These are phyloP conservation scores for Tolypocladium ovalisporum DNA, from an alignment of 2,329 filamentous ascomycete genomes.

Conservation along the genomic window DNA sequence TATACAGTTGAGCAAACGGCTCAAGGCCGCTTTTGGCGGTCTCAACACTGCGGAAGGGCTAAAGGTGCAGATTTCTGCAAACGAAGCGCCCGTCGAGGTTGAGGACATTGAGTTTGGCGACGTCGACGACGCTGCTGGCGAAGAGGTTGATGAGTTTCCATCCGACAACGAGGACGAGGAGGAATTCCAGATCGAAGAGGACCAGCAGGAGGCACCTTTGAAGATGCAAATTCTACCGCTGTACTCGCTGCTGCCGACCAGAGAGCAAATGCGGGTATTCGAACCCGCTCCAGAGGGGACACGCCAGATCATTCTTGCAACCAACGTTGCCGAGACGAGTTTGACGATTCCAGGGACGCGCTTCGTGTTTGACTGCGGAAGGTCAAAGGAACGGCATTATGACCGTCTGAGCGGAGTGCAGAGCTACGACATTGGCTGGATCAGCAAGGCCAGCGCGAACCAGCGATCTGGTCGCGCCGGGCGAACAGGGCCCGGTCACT, in stretches of 20 bases:
- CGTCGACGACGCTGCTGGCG: constrained; percentile 47
- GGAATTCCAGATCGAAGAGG: constrained; percentile 59
- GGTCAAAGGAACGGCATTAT: constrained; percentile 85
- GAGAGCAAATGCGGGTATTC: constrained; percentile 85
- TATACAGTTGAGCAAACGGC: constrained; percentile 62
- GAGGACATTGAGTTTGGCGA: constrained; percentile 81
- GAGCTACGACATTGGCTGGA: constrained; percentile 91
- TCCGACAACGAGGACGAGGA: constrained; percentile 47
- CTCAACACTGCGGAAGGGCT: constrained; percentile 46
- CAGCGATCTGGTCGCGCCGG: constrained; percentile 91
- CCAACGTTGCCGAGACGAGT: constrained; percentile 95
- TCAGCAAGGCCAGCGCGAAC: constrained; percentile 90
- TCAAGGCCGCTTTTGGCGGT: constrained; percentile 58
- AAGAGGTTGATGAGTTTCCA: constrained; percentile 48
- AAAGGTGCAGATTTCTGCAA: constrained; percentile 65
- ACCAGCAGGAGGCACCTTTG: constrained; percentile 46
- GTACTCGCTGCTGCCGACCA: constrained; percentile 84
- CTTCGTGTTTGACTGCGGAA: constrained; percentile 91
- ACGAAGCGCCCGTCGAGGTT: constrained; percentile 67
- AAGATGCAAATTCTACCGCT: constrained; percentile 86
- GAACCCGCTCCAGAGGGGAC: constrained; percentile 72
- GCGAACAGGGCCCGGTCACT: constrained; percentile 90
- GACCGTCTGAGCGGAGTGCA: constrained; percentile 85
- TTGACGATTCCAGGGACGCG: constrained; percentile 90
- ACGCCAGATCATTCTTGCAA: constrained; percentile 79